Base-by-base conservation (phyloP, 2,329 filamentous ascomycete genomes). In the Sarocladiaceae sp. region DNA sequence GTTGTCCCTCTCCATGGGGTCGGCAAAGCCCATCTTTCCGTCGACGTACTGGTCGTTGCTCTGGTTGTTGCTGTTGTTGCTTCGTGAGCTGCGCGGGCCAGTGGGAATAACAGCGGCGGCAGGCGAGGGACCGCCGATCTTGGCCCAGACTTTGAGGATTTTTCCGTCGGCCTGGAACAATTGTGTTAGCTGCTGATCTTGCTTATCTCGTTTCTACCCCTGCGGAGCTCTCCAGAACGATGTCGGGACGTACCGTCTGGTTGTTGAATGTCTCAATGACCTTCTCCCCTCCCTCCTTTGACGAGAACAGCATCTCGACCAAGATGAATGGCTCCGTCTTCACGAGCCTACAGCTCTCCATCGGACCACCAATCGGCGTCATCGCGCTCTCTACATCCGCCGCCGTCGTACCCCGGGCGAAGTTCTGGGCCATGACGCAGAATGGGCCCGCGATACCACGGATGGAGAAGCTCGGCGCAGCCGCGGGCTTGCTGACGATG, bases 301-400 rank as follows among this genome's bases (percentile, higher is more conserved):
- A 82, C 50, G 80, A 74, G 57, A 91, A 89, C 4, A 82, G 72
- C 58, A 93, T 79, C 65, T 93, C 87, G 18, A 83, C 84, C 56
- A 89, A 82, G 43, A 93, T 79, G 3, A 83, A 82, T 0, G 88
- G 87, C 21, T 68, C 67, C 3, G 80, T 73, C 58, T 83, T 80
- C 46, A 88, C 64, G 31, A 93, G 66, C 27, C 72, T 75, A 65
- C 86, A 91, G 55, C 75, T 78, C 19, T 75, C 58, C 55, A 88
- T 74, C 48, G 82, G 71, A 23, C 83, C 85, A 31, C 83, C 85
- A n/a, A 86, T 68, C 1, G 80, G 80, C n/a, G 74, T 76, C 79
- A 93, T 82, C 46, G 87, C 87, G 54, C 82, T 85, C 68, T 89
- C 85, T 48, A 93, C 88, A 57, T 93, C 87, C 23, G 83, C 85